These are phyloP conservation scores for Fusarium oligoseptatum DNA, from an alignment of 2,329 filamentous ascomycete species.

Conservation along the genomic window DNA sequence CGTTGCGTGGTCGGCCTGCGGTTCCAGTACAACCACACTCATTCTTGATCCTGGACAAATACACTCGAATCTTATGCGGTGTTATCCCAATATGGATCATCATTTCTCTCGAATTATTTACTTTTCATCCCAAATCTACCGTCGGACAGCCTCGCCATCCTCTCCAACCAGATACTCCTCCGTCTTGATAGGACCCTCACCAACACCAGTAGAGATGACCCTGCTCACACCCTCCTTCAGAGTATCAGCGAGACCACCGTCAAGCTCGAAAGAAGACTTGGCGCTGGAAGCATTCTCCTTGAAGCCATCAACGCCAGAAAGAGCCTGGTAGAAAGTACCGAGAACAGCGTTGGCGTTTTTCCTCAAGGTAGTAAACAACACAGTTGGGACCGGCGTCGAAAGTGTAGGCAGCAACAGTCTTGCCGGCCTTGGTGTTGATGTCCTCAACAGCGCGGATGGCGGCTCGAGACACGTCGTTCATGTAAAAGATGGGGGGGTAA, in stretches of 20 bases:
- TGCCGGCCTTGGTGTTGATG: constrained; percentile 85
- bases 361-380: constrained; percentile 93
- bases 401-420: constrained; percentile 90
- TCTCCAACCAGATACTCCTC: constrained; percentile 81
- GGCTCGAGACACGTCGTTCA: constrained; percentile 92
- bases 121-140: constrained; percentile 30
- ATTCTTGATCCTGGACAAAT: not conserved
- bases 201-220: constrained; percentile 92
- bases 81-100: not conserved
- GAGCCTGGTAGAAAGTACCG: constrained; percentile 79
- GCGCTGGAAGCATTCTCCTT: constrained; percentile 69
- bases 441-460: constrained; percentile 90
- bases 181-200: constrained; percentile 87
- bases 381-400: constrained; percentile 98
- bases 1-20: not conserved
- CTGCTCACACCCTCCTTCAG: constrained; percentile 86
- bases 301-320: constrained; percentile 79
- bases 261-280: constrained; percentile 68
- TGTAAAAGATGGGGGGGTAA: constrained; percentile 97
- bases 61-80: not conserved
- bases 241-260: constrained; percentile 73
- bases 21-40: not conserved
- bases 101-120: constrained; percentile 3
- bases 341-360: constrained; percentile 80
- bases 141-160: constrained; percentile 65